These are phyloP conservation scores for Laburnicola sp. DNA, from an alignment of 2,329 filamentous ascomycete genomes.

Conservation along the genomic window DNA sequence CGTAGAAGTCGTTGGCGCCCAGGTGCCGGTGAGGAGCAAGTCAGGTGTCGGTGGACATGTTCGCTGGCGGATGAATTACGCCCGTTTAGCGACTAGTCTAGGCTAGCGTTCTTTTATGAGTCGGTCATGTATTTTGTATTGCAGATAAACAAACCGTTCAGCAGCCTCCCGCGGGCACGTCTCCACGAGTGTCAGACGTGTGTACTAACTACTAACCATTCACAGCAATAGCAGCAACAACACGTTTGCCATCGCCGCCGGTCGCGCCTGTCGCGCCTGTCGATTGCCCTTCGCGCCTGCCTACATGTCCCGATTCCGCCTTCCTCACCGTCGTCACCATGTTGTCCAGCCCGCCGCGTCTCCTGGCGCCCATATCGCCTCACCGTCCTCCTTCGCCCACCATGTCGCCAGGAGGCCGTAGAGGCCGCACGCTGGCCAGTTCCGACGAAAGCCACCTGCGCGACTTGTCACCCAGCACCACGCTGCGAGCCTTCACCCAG, in stretches of 20 bases:
- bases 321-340: conserved; percentile 26
- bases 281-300: no score
- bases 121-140: no score
- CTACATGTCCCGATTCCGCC: conserved; percentile 23
- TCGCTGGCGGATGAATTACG: no score
- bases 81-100: no score
- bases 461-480: conserved; percentile 47
- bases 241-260: background rate
- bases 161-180: no score
- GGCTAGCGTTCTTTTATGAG: no score
- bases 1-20: no score
- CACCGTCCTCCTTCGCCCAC: conserved; percentile 37
- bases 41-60: no score
- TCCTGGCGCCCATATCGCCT: conserved; percentile 39
- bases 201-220: conserved; percentile 24
- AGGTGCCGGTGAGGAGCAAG: no score
- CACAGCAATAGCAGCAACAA: conserved; percentile 15
- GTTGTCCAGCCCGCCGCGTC: conserved; percentile 36
- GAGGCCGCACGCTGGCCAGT: conserved; percentile 27
- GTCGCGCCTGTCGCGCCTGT: conserved; percentile 6
- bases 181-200: no score
- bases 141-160: no score
- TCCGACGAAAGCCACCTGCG: conserved; percentile 40
- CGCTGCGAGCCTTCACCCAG: conserved; percentile 49
- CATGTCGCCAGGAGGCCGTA: conserved; percentile 39